Evolutionary conservation across 768 basidiomycete species (phyloP).

Genomic region (Naematelia encephala): DNA sequence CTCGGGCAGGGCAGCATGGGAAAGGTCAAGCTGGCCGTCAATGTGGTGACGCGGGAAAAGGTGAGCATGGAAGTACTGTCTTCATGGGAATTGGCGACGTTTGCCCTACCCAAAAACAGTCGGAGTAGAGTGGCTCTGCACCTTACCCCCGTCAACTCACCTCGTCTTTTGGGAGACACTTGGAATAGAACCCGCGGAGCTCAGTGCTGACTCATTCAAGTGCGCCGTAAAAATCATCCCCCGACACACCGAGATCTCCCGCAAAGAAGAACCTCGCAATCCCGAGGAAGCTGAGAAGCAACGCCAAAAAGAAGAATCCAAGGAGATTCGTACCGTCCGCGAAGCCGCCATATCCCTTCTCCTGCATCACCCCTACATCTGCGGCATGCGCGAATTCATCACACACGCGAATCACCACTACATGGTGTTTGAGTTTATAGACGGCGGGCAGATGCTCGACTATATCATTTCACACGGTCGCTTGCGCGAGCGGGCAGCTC

Average conservation of each 20-base stretch:
- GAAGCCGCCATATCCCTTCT: constrained; percentile 94
- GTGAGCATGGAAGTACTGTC: constrained; percentile 61
- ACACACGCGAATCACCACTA: constrained; percentile 97
- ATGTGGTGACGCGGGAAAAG: constrained; percentile 86
- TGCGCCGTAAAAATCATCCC: constrained; percentile 99
- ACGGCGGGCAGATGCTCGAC: constrained; percentile 99
- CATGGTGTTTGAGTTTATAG: constrained; percentile 99
- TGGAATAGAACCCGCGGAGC: neutral
- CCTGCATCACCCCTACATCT: constrained; percentile 96
- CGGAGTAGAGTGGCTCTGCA: too few relatives aligned
- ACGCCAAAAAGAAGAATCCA: constrained; percentile 86
- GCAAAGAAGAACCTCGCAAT: constrained; percentile 53
- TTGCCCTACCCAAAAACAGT: too few relatives aligned
- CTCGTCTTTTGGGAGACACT: constrained; percentile 7
- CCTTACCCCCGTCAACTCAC: too few relatives aligned
- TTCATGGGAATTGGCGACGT: too few relatives aligned
- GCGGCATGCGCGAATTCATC: constrained; percentile 99
- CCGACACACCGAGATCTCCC: constrained; percentile 64
- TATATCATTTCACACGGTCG: constrained; percentile 98
- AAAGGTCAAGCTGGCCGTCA: constrained; percentile 93
- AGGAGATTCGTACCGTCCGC: constrained; percentile 91
- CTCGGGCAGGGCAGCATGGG: constrained; percentile 98
- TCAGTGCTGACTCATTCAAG: constrained; percentile 52
- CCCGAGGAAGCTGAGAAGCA: constrained; percentile 57
- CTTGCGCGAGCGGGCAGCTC: constrained; percentile 86